Base-by-base conservation (phyloP, 495 filamentous ascomycete species). In the Penicillium egyptiacum region DNA sequence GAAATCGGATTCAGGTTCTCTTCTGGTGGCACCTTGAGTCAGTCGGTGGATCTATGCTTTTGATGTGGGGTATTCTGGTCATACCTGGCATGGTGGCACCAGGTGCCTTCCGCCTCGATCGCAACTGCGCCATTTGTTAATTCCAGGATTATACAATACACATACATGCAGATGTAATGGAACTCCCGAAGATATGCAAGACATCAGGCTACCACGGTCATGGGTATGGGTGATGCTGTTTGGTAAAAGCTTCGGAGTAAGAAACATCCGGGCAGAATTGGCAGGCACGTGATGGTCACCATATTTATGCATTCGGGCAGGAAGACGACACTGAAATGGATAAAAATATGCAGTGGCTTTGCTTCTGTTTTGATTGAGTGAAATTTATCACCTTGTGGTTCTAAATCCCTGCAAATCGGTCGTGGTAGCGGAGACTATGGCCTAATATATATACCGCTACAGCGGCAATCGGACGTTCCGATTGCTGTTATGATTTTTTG, bases 1-100 rank as follows among this genome's bases (percentile, higher is more conserved):
- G 68, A 68, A 6, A 70, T 70, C 0, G 59, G 45, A 46, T 59
- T 66, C 44, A 61, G 14, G 6, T 43, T 42, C 19, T 58, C 55
- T 3, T 59, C 60, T 66, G 26, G n/a, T 17, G 7, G 35, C 28
- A n/a, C 40, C 19, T 26, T 2, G 25, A 19, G 26, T 61, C 30
- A 61, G 45, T 53, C 48, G 33, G 45, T 53, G 43, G 33, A 46
- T 39, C 50, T 35, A 50, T 50, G 11, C 9, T 22, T 41, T 16
- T 25, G n/a, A 26, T 35, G 25, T 57, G 41, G 41, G 23, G 33
- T 37, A 20, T 41, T 53, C 16, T 2, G 30, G 23, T 48, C 41
- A 39, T 50, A 61, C 61, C 58, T 20, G 54, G 47, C 41, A 56
- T 61, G 25, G 31, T 56, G 11, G 30, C 43, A 53, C 31, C 30